phyloP scores from a whole-genome alignment of 345 rosid species.

The Isatis tinctoria region DNA sequence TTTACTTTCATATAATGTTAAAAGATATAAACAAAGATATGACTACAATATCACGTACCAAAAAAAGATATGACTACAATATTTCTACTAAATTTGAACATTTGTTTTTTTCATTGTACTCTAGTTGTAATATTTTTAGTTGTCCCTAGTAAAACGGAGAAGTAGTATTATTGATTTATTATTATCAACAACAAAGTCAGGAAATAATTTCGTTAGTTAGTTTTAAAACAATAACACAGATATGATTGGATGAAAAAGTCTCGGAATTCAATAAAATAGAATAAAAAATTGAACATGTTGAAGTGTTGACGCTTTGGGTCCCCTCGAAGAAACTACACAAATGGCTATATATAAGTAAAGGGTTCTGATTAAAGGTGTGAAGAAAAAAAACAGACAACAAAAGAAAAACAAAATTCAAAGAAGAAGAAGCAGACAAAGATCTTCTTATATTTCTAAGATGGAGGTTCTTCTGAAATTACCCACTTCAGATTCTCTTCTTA shows the following conservation, averaged over 20 bases:
- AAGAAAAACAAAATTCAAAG: not conserved
- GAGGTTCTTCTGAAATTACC: constrained; percentile 39
- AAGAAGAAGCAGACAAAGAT: constrained; percentile 18
- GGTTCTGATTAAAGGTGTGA: constrained; percentile 16
- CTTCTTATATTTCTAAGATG: constrained; percentile 24
- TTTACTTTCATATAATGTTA: not conserved
- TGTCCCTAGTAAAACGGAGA: not conserved
- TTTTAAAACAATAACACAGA: constrained; percentile 9
- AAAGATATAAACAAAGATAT: not conserved
- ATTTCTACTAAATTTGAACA: not conserved
- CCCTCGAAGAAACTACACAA: constrained; percentile 31
- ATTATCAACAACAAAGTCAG: constrained; percentile 25
- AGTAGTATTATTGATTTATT: not conserved
- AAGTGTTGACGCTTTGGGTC: constrained; percentile 65
- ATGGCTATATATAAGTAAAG: constrained; percentile 35
- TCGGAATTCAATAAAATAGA: constrained; percentile 5
- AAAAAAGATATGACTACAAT: not conserved
- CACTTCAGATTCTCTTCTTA: constrained; percentile 22
- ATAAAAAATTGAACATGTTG: constrained; percentile 28
- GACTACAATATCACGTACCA: too few species aligned
- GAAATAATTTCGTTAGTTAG: not conserved
- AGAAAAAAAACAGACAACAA: not conserved
- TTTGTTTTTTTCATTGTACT: not conserved
- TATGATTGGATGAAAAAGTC: constrained; percentile 29
- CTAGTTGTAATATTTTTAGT: not conserved